phyloP scores from a whole-genome alignment of 306 rosid genomes.

The Cicer bijugum region DNA sequence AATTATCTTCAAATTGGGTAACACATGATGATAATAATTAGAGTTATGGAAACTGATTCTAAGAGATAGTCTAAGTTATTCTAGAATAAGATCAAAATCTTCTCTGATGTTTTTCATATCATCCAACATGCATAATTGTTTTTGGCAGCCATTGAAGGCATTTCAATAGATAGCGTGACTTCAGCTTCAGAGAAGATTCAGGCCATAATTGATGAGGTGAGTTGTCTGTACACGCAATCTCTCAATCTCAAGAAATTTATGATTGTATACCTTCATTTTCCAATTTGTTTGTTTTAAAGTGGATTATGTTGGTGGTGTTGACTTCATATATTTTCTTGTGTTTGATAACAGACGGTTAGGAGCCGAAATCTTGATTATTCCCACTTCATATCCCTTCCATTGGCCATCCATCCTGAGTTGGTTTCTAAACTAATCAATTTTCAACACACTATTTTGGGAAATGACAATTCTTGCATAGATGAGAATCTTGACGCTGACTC shows the following conservation, averaged over 20 bases:
- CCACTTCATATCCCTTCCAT: conserved; percentile 93
- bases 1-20: background rate
- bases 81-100: background rate
- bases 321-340: conserved; percentile 37
- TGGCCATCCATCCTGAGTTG: conserved; percentile 89
- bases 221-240: conserved; percentile 48
- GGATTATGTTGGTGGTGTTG: conserved; percentile 23
- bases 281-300: conserved; percentile 29
- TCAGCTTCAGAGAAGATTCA: conserved; percentile 77
- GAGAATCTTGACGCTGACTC: conserved; percentile 55
- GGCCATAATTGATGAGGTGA: conserved; percentile 72
- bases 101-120: conserved; percentile 5
- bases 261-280: conserved; percentile 21
- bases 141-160: conserved; percentile 77
- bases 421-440: conserved; percentile 76
- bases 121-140: conserved; percentile 35
- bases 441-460: conserved; percentile 70
- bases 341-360: conserved; percentile 61
- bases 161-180: conserved; percentile 64
- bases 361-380: conserved; percentile 85
- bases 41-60: background rate
- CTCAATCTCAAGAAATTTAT: conserved; percentile 36
- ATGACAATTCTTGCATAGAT: conserved; percentile 47
- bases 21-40: background rate
- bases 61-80: background rate